A percentile compares a stretch with the other conserved stretches of the same genome.
These are phyloP conservation scores for Collybiopsis luxurians DNA, from an alignment of 768 basidiomycete species.

Conservation along the genomic window DNA sequence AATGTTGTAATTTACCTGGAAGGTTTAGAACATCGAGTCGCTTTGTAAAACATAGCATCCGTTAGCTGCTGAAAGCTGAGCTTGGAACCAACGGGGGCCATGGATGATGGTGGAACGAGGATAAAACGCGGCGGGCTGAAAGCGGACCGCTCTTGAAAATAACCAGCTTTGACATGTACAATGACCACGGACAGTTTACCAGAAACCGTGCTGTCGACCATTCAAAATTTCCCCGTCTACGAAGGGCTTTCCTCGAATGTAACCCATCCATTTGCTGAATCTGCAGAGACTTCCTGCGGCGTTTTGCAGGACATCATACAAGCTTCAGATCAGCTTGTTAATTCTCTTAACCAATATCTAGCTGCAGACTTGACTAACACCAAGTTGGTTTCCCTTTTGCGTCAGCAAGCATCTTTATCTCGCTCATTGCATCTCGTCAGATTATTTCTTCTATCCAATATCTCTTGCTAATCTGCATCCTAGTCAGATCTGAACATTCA, in stretches of 20 bases:
- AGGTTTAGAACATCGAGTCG: slow-evolving; percentile 1
- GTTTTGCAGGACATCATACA: slow-evolving; percentile 51
- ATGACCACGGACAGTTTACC: slow-evolving; percentile 9
- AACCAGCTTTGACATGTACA: neutral
- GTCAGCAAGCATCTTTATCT: slow-evolving; percentile 56
- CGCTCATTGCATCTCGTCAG: slow-evolving; percentile 54
- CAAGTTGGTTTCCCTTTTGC: slow-evolving; percentile 65
- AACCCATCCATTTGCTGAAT: slow-evolving; percentile 43
- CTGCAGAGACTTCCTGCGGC: slow-evolving; percentile 38
- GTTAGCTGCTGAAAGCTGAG: slow-evolving; percentile 5
- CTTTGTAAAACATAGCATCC: slow-evolving; percentile 8
- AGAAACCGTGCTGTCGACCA: slow-evolving; percentile 38
- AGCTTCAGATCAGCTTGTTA: slow-evolving; percentile 48
- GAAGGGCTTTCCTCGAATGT: slow-evolving; percentile 32
- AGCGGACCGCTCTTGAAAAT: neutral
- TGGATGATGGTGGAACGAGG: neutral
- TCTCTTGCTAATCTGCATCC: slow-evolving; percentile 16
- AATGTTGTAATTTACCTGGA: neutral
- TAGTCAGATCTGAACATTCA: slow-evolving; percentile 56
- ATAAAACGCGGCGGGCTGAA: too few species aligned
- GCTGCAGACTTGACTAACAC: slow-evolving; percentile 54
- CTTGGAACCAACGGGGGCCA: slow-evolving; percentile 8
- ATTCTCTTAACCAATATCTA: slow-evolving; percentile 51
- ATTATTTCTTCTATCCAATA: slow-evolving; percentile 11
- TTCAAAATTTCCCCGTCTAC: slow-evolving; percentile 39